Base-by-base conservation (phyloP, 371 early-diverging fungal genomes). In the Syncephalastrum sp. region DNA sequence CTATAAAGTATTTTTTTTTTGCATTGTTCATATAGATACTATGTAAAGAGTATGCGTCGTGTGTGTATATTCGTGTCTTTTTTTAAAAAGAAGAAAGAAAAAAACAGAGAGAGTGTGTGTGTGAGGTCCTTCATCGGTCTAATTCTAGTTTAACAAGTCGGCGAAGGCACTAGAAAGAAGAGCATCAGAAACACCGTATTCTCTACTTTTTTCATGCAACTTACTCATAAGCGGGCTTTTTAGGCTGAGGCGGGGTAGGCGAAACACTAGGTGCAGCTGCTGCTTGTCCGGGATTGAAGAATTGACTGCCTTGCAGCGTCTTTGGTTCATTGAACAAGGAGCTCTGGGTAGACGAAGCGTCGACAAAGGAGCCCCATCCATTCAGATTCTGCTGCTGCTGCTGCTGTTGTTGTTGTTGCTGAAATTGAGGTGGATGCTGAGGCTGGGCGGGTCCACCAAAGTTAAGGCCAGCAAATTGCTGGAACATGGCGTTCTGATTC, bases 251-350 rank as follows among this genome's bases (percentile, higher is more conserved):
- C 41, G 16, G 33, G 46, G 51, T 52, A 15, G 48, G 27, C 10
- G 54, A 23, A 14, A 27, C 46, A 24, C n/a, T 13, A 42, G 48
- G 19, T 2, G 54, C 17, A 14, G 42, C 46, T 16, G n/a, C n/a
- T 6, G 46, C 21, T 42, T 54, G 41, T 47, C 41, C 33, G 21
- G 55, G 33, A 15, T 59, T 53, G 55, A 75, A 78, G 56, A 75
- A 78, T 44, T 75, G 73, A 12, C 75, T 62, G 27, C 78, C 78
- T 56, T 78, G 78, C 47, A 69, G 72, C 38, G 38, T 33, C 38
- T 33, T n/a, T 64, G 56, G 19, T 13, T 46, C 24, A 41, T 56
- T n/a, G 25, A 46, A 27, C 59, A 52, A 19, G 61, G 29, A 15
- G 54, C 53, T 47, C 52, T 55, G 27, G 61, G 68, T 44, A 48